Base-by-base conservation (phyloP, 208 protist species). In the Acanthamoeba quina region DNA sequence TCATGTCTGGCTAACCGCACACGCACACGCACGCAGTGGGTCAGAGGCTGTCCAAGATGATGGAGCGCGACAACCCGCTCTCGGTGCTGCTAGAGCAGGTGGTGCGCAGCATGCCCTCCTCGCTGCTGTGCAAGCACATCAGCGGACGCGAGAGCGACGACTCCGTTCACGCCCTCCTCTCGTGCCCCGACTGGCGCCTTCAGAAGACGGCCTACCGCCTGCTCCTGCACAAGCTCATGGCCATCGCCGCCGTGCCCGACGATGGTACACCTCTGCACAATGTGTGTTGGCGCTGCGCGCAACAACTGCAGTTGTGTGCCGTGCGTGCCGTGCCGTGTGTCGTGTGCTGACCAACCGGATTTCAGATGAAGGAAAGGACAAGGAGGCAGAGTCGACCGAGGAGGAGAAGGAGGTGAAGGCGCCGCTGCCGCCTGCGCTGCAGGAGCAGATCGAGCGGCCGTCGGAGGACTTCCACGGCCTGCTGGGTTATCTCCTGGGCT, bases 151-250 rank as follows among this genome's bases (percentile, higher is more conserved):
- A 86, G 29, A 86, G 52, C 49, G 78, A 86, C 31, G 78, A 86
- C 13, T n/a, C 49, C 26, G 29, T 86, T 15, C 52, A 86, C 29
- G 78, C 49, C 26, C 24, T 86, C 47, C 78, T 86, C 13, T 86
- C 78, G 9, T 86, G 49, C 21, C 78, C 52, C 47, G 90, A 93
- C 31, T 83, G 44, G 54, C 49, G 62, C 17, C 49, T 93, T 11
- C 90, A 93, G 70, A 93, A 93, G 49, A 93, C 90, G n/a, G 90
- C 90, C 54, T 93, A 93, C 70, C 90, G 90, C 52, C 41, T 93
- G 9, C 70, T 93, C 37, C 52, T 93, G 1, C 90, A 93, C 72
- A 62, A 78, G 31, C 64, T 93, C 70, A 93, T 93, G 90, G 70
- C 56, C 34, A 49, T 76, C 47, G 86, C 86, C 26, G 78, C 78